Evolutionary conservation across 2,329 filamentous ascomycete species (phyloP).

Genomic region (Phaeosphaeriaceae sp.): DNA sequence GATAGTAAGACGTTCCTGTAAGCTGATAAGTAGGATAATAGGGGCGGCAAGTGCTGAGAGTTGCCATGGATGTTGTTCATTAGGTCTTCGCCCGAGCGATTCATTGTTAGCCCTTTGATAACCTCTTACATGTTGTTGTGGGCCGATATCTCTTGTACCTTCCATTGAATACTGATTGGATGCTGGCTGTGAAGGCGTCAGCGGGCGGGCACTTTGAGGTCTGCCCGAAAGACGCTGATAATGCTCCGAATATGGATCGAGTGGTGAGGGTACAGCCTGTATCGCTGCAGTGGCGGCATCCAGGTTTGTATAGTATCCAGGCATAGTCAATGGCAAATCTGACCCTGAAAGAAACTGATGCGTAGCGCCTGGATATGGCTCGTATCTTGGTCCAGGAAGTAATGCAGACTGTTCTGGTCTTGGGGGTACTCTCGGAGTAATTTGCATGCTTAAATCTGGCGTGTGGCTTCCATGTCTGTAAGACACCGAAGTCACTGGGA

Average conservation of each 20-base stretch:
- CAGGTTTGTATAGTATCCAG: background rate
- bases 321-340: no score
- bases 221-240: slow-evolving; percentile 14
- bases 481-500: slow-evolving; percentile 28
- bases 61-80: no score
- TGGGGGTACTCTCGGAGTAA: background rate
- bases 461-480: slow-evolving; percentile 19
- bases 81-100: no score
- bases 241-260: slow-evolving; percentile 30
- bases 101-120: no score
- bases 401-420: background rate
- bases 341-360: background rate
- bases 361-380: background rate
- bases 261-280: slow-evolving; percentile 32
- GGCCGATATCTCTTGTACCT: no score
- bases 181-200: background rate
- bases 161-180: background rate
- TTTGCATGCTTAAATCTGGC: slow-evolving; percentile 2
- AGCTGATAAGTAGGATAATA: no score
- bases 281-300: slow-evolving; percentile 28
- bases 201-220: slow-evolving; percentile 8
- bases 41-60: no score
- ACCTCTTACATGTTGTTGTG: no score
- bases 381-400: background rate
- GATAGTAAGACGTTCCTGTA: no score